Percentiles rank a stretch among this genome's conserved stretches.
Conservation (phyloP, 2,329 filamentous ascomycete species). For the Anisogramma anomala region DNA sequence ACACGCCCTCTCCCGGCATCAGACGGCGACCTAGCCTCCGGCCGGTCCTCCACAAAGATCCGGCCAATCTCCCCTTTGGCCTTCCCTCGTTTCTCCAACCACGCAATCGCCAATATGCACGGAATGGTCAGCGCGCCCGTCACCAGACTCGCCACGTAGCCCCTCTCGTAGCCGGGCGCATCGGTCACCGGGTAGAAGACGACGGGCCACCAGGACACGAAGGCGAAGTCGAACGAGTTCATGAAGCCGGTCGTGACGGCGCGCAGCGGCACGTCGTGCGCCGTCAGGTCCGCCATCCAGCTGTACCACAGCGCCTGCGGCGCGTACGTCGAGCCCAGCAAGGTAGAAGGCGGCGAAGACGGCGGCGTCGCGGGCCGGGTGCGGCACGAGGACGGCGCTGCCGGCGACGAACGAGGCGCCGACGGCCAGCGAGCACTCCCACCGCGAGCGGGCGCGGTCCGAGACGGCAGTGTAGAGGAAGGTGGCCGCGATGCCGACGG, state of each 20-base stretch:
- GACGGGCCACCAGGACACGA: constrained; percentile 29
- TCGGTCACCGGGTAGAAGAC: constrained; percentile 30
- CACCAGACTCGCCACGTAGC: constrained; percentile 29
- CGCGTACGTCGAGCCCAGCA: constrained; percentile 33
- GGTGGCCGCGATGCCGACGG: constrained; percentile 30
- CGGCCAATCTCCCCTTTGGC: constrained; percentile 20
- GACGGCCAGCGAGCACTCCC: constrained; percentile 31
- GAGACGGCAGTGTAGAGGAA: constrained; percentile 29
- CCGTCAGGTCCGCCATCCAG: constrained; percentile 34
- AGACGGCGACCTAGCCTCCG: neutral
- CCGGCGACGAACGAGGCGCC: constrained; percentile 31
- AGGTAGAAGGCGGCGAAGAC: constrained; percentile 34
- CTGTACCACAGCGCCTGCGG: constrained; percentile 36
- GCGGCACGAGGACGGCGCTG: constrained; percentile 26
- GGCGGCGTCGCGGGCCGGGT: constrained; percentile 23
- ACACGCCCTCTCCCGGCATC: neutral
- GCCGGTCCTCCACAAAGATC: constrained; percentile 8
- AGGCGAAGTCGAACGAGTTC: constrained; percentile 33
- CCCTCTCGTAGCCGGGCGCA: constrained; percentile 27
- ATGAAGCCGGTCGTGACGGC: constrained; percentile 33
- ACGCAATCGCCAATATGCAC: constrained; percentile 26
- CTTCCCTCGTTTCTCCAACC: constrained; percentile 23
- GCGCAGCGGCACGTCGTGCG: constrained; percentile 28
- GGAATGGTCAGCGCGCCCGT: constrained; percentile 27
- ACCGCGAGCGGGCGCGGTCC: constrained; percentile 30